Base-by-base conservation (phyloP, 164 flowering plant genomes). In the Umbellularia californica region DNA sequence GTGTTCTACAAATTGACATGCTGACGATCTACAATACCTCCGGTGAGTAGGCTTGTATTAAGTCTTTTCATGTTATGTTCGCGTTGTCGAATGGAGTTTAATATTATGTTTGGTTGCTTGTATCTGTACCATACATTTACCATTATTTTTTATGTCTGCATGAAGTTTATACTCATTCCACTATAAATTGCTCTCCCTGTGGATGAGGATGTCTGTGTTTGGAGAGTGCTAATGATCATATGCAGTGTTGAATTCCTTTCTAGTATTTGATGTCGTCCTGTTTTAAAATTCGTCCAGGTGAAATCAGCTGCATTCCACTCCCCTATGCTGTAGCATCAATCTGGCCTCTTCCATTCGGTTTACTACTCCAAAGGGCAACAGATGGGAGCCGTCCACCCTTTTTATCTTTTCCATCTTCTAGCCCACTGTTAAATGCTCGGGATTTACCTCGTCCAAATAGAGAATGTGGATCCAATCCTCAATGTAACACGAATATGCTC, bases 301-400 rank as follows among this genome's bases (percentile, higher is more conserved):
- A 92, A 81, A 84, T 88, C 22, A 83, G 83, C 28, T 83, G 88
- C 20, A 77, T 95, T 73, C 96, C 94, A 12, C 89, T 95, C 71
- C 85, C 91, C 71, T 82, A 84, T 68, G 74, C 86, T 20, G 75
- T 92, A 68, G 78, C 84, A 65, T 92, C 98, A 50, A 90, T 93
- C 76, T 93, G 97, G 97, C 83, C 99, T 77, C 92, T 91, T 82
- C 97, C 99, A 25, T 88, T 80, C 87, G 99, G 99, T 74, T 81
- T 95, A 72, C 87, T 95, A 55, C 89, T 95, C 75, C 97, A 93
- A 82, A 89, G 84, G 71, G 84, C 83, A 27, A 72, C 84, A 68
- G 95, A 88, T 76, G 86, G 80, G 65, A 85, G 70, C 76, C 81
- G 81, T 69, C 70, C 82, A 68, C 13, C 84, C 51, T 76, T 77